phyloP scores from a whole-genome alignment of 441 rosid species.

The Croton setiger region DNA sequence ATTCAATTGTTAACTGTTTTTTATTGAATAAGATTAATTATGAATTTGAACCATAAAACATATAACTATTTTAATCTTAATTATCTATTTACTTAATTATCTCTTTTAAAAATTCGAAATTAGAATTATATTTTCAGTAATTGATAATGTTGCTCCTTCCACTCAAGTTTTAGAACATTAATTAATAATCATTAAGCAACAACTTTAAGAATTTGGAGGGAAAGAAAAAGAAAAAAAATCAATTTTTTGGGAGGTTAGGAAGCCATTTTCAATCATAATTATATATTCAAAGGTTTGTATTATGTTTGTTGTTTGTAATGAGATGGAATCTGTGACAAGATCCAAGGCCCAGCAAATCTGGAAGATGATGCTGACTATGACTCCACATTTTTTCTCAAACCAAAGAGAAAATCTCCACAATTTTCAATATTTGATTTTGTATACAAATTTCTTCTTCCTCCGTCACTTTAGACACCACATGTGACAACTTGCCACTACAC shows the following conservation, averaged over 20 bases:
- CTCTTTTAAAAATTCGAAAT: no score
- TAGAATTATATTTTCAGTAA: background rate
- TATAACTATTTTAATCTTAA: no score
- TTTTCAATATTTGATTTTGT: slow-evolving; percentile 4
- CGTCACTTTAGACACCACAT: slow-evolving; percentile 24
- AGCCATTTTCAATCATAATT: background rate
- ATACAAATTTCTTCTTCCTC: slow-evolving; percentile 21
- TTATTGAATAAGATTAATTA: no score
- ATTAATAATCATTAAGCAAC: background rate
- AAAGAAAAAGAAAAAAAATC: background rate
- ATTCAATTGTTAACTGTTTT: no score
- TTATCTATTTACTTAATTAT: no score
- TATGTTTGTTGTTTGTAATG: background rate
- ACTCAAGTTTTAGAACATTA: slow-evolving; percentile 1
- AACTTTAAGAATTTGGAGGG: background rate
- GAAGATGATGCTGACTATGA: slow-evolving; percentile 17
- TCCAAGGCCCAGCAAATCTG: slow-evolving; percentile 25
- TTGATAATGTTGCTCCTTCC: slow-evolving; percentile 19
- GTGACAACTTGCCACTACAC: slow-evolving; percentile 25
- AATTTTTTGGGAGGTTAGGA: background rate
- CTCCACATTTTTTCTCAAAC: background rate
- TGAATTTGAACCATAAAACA: no score
- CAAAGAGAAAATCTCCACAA: slow-evolving; percentile 14
- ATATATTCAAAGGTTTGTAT: no score
- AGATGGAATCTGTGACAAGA: slow-evolving; percentile 24